phyloP scores from a whole-genome alignment of 768 basidiomycete genomes.

The Suillus placidus region DNA sequence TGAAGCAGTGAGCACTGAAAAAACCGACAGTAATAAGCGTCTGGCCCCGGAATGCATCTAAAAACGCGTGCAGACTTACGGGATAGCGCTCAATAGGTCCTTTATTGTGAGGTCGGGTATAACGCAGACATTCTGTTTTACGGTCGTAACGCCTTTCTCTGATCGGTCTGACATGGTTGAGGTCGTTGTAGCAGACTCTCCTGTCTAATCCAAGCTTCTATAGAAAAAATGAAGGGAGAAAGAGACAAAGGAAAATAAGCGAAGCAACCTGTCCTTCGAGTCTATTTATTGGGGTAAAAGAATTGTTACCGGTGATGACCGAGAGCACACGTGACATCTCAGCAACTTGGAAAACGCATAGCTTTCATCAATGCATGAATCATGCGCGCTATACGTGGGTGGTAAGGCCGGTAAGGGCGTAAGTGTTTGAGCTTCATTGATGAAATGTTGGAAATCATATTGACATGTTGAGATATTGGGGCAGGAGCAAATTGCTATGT shows the following conservation, averaged over 20 bases:
- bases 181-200: slow-evolving; percentile 16
- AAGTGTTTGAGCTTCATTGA: background rate
- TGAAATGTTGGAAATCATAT: background rate
- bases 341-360: background rate
- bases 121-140: slow-evolving; percentile 60
- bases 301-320: slow-evolving; percentile 25
- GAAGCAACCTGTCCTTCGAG: background rate
- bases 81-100: slow-evolving; percentile 82
- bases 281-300: slow-evolving; percentile 32
- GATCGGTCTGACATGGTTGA: slow-evolving; percentile 23
- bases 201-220: slow-evolving; percentile 14
- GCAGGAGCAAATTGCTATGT: background rate
- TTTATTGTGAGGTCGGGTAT: slow-evolving; percentile 90
- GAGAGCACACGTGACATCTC: slow-evolving; percentile 27
- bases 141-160: slow-evolving; percentile 27
- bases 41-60: slow-evolving; percentile 7
- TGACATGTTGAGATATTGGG: background rate
- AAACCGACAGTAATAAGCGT: slow-evolving; percentile 2
- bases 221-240: slow-evolving; percentile 4
- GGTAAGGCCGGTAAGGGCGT: background rate
- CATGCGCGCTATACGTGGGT: background rate
- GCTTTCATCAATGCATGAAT: background rate
- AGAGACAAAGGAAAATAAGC: slow-evolving; percentile 6
- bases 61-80: slow-evolving; percentile 49
- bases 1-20: slow-evolving; percentile 78